Conservation (phyloP, 129 eudicot species). For the Tanacetum coccineum region DNA sequence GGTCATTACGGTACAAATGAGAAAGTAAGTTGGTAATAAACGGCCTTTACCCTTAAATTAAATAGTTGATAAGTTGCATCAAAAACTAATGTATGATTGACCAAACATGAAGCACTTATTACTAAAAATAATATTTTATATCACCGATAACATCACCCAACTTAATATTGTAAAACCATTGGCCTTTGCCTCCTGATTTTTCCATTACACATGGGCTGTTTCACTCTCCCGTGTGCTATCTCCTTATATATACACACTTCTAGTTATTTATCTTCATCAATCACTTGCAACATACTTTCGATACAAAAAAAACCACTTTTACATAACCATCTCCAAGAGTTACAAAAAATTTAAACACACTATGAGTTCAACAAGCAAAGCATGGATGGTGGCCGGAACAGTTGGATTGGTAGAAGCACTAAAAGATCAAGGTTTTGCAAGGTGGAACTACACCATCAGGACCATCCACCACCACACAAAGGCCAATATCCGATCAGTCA, state of each 20-base stretch:
- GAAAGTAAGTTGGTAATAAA: too few species aligned
- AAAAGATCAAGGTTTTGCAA: slow-evolving; percentile 49
- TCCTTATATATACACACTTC: not conserved
- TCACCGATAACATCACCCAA: too few species aligned
- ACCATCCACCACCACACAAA: slow-evolving; percentile 40
- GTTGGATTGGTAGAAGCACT: slow-evolving; percentile 47
- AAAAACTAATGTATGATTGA: too few species aligned
- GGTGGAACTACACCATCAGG: slow-evolving; percentile 55
- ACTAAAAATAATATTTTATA: too few species aligned
- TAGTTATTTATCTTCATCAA: not conserved
- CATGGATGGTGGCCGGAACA: slow-evolving; percentile 42
- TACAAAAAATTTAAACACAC: not conserved
- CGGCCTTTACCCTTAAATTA: too few species aligned
- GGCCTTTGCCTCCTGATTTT: not conserved
- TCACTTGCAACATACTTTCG: not conserved
- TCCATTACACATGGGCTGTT: not conserved
- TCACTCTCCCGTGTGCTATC: not conserved
- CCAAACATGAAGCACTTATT: too few species aligned
- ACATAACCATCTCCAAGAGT: not conserved
- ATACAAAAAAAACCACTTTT: not conserved
- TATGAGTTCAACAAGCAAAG: slow-evolving; percentile 40
- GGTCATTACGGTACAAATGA: too few species aligned
- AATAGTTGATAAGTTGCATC: too few species aligned
- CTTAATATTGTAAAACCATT: not conserved
- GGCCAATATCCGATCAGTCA: slow-evolving; percentile 32